These are phyloP conservation scores for Guillardia theta DNA, from an alignment of 78 protist species.

Conservation along the genomic window DNA sequence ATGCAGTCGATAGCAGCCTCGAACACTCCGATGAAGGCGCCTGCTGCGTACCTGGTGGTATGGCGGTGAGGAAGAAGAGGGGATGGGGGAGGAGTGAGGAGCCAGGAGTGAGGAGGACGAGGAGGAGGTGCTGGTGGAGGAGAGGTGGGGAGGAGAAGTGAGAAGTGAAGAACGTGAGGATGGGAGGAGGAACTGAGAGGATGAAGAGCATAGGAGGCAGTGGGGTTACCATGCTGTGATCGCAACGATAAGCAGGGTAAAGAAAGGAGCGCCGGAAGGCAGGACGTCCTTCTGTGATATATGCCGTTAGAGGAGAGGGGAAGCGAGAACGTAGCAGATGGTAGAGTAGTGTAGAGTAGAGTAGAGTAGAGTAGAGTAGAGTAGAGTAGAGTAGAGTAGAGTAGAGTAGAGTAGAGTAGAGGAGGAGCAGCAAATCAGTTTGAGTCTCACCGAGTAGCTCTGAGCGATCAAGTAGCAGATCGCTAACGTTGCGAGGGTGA, in stretches of 20 bases:
- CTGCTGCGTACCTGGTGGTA: background rate
- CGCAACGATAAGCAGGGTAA: background rate
- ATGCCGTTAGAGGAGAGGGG: background rate
- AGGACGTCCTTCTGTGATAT: too few species aligned
- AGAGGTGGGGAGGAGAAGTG: background rate
- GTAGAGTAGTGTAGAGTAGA: too few species aligned
- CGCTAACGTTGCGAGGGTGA: background rate
- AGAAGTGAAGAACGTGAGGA: background rate
- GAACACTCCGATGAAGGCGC: background rate
- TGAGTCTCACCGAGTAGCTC: background rate
- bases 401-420: too few species aligned
- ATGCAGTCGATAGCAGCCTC: constrained; percentile 3
- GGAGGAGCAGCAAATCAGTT: background rate
- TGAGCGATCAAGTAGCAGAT: background rate
- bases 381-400: too few species aligned
- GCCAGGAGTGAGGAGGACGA: background rate
- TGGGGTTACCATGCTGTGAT: too few species aligned
- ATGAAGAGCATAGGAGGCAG: background rate
- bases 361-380: too few species aligned
- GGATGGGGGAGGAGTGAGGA: background rate
- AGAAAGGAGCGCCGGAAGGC: background rate
- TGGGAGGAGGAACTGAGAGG: background rate
- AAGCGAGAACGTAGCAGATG: background rate
- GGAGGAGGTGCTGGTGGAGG: background rate
- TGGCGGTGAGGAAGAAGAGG: background rate